These are phyloP conservation scores for Termitomyces bulborhizus DNA, from an alignment of 768 basidiomycete genomes.

Conservation along the genomic window DNA sequence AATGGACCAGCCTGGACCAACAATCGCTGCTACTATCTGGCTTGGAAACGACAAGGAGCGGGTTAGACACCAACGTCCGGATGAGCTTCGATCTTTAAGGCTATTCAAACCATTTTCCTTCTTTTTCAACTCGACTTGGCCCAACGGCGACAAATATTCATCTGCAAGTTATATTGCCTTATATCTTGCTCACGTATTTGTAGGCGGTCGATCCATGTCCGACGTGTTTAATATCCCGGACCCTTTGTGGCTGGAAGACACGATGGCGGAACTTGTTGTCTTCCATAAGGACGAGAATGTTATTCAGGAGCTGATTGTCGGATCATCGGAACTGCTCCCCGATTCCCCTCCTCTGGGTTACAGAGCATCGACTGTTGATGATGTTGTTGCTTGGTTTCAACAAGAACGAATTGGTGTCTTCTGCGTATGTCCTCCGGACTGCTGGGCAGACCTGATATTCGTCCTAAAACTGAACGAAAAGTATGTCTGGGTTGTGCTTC, in stretches of 20 bases:
- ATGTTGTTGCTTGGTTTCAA: neutral
- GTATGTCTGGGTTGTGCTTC: neutral
- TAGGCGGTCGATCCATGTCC: neutral
- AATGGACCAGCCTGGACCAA: constrained; percentile 2
- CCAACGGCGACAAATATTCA: neutral
- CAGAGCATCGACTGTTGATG: neutral
- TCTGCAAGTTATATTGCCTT: neutral
- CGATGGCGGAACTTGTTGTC: neutral
- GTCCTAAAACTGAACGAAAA: neutral
- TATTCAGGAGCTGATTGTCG: neutral
- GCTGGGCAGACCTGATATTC: neutral
- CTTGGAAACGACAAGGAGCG: neutral
- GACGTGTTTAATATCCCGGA: neutral
- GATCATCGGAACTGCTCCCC: neutral
- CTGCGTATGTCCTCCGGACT: neutral
- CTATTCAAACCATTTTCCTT: neutral
- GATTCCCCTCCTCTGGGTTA: constrained; percentile 2
- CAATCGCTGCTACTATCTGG: constrained; percentile 4
- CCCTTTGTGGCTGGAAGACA: neutral
- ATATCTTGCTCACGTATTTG: neutral
- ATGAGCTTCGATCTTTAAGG: neutral
- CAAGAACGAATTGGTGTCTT: neutral
- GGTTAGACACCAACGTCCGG: neutral
- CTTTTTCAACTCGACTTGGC: neutral
- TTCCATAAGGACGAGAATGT: neutral